Evolutionary conservation across 345 rosid species (phyloP), one percentile per base, ranked within the genome.

Genomic region (Schrenkiella parvula): DNA sequence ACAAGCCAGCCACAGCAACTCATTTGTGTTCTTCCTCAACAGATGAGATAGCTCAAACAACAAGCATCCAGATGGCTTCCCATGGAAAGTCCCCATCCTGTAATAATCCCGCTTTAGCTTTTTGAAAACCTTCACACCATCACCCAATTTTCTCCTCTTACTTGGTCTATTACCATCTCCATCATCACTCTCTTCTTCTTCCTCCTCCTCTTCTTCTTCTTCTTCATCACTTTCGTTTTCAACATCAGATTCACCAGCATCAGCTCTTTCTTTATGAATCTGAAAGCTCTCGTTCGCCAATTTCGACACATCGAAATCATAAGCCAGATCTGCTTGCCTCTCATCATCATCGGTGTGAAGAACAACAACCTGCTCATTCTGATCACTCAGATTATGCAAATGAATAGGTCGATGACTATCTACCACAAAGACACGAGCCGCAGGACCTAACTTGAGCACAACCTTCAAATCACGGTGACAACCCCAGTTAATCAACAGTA

Each of bases 391-490:
- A 51, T 95, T 95, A 76, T 85, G 93, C 85, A 95, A 77, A 81
- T 95, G 99, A 76, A 91, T 89, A 4, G 97, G 99, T 4, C 99
- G 81, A 42, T 95, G 99, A 71, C 98, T 86, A 81, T 95, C 99
- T 11, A 95, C 87, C 0, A 89, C 97, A 34, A 95, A 95, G 64
- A 89, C 92, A 64, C 87, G 76, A 8, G 79, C 88, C 3, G 75
- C 65, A 0, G 88, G 73, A 5, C 92, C 98, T 53, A 91, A 64
- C 50, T 79, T 78, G 31, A 95, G 82, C 71, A 84, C 71, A 47
- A 44, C 21, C 69, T 80, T 79, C 76, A 95, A 74, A 80, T 95
- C 98, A 42, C 93, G 83, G 72, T 95, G 97, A 73, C 88, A 91
- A 3, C 97, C 99, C 99, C 99, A 92, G 53, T 92, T 95, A 4